Evolutionary conservation across 169 alveolate genomes (phyloP).

Genomic region (Theileria equi): DNA sequence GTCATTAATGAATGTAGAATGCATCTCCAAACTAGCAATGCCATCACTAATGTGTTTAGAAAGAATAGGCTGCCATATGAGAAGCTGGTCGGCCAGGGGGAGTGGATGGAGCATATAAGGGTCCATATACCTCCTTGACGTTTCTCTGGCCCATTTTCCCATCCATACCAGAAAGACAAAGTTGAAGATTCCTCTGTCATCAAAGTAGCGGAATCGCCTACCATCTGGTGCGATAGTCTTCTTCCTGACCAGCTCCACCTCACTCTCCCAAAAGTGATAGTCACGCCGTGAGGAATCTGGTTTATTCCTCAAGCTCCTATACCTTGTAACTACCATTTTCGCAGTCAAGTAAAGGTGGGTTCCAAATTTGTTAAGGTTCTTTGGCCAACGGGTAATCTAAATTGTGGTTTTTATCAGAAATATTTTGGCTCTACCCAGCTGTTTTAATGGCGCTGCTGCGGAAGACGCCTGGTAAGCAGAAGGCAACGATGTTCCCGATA

Average conservation of each 20-base stretch:
- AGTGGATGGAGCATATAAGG: conserved; percentile 30
- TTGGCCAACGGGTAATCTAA: too few species aligned
- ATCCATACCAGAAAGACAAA: conserved; percentile 45
- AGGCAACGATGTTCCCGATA: too few species aligned
- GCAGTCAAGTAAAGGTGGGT: too few species aligned
- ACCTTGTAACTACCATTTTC: too few species aligned
- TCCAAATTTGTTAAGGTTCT: too few species aligned
- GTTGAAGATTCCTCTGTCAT: conserved; percentile 13
- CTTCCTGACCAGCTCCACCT: not conserved
- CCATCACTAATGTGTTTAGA: conserved; percentile 61
- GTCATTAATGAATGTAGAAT: not conserved
- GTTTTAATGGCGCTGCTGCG: too few species aligned
- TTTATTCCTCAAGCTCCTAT: too few species aligned
- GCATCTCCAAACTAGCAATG: conserved; percentile 13
- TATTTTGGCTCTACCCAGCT: too few species aligned
- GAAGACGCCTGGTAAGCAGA: too few species aligned
- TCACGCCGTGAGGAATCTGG: not conserved
- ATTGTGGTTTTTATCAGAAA: too few species aligned
- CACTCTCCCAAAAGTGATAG: conserved; percentile 13
- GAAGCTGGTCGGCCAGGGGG: conserved; percentile 37
- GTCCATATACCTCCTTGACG: not conserved
- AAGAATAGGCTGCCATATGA: conserved; percentile 53
- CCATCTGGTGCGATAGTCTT: not conserved
- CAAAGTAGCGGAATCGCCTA: not conserved
- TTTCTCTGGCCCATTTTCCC: conserved; percentile 18